Evolutionary conservation across 2,329 filamentous ascomycete genomes (phyloP).

Genomic region (Nemania diffusa): DNA sequence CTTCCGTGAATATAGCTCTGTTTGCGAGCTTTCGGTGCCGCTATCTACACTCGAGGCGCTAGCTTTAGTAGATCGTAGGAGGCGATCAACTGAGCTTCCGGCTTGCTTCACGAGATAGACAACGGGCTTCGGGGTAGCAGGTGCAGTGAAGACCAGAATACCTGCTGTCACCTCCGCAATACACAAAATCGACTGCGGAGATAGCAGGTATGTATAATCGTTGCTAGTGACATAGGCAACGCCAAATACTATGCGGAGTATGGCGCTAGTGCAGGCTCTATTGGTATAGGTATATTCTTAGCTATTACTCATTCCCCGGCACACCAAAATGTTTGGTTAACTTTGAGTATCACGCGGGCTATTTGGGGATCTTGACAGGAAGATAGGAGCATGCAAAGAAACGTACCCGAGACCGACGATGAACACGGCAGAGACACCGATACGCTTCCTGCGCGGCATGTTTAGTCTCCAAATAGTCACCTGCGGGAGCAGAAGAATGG

Average conservation of each 20-base stretch:
- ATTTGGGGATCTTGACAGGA: not conserved
- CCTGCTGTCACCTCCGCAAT: conserved; percentile 9
- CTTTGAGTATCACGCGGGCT: not conserved
- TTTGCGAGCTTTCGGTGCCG: not conserved
- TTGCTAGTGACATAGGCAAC: conserved; percentile 4
- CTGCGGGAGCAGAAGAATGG: too few species aligned
- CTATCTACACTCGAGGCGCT: not conserved
- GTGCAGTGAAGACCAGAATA: conserved; percentile 6
- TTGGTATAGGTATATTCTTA: not conserved
- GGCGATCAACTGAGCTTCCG: not conserved
- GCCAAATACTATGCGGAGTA: conserved; percentile 5
- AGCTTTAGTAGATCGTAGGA: not conserved
- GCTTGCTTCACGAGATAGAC: conserved; percentile 2
- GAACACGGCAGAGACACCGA: too few species aligned
- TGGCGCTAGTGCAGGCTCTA: not conserved
- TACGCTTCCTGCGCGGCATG: too few species aligned
- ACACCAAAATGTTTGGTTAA: not conserved
- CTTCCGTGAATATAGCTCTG: not conserved
- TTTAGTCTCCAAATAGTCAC: too few species aligned
- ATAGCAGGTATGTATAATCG: conserved; percentile 11
- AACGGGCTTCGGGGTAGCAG: conserved; percentile 3
- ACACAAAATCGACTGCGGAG: conserved; percentile 14
- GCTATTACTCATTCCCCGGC: not conserved
- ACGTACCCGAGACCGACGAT: not conserved
- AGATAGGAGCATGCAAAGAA: not conserved